Percentiles rank a stretch among this genome's conserved stretches.
Evolutionary conservation across 352 stramenopile genomes (phyloP).

Genomic region (Peronospora destructor): DNA sequence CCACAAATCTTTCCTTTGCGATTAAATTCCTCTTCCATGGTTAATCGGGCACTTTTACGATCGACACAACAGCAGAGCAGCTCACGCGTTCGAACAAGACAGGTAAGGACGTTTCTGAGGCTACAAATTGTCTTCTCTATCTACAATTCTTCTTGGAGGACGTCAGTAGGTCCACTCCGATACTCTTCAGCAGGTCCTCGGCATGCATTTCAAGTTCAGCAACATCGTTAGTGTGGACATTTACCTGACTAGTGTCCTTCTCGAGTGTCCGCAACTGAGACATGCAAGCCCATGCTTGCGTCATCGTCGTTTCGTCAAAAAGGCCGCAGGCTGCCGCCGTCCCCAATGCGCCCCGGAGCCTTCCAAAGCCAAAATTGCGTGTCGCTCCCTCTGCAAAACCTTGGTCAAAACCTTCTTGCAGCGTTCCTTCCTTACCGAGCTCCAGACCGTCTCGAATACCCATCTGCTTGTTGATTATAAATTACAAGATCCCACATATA

Average conservation of each 20-base stretch:
- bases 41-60: not conserved
- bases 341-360: constrained; percentile 44
- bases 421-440: constrained; percentile 56
- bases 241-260: constrained; percentile 11
- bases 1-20: constrained; percentile 48
- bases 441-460: constrained; percentile 67
- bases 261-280: constrained; percentile 16
- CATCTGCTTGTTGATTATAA: constrained; percentile 26
- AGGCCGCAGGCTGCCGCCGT: constrained; percentile 24
- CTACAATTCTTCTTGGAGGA: not conserved
- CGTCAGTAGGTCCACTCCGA: not conserved
- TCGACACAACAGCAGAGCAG: constrained; percentile 2
- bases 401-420: constrained; percentile 65
- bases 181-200: not conserved
- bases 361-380: constrained; percentile 36
- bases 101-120: not conserved
- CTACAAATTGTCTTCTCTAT: constrained; percentile 1
- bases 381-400: constrained; percentile 38
- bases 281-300: constrained; percentile 9
- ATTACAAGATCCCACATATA: constrained; percentile 9
- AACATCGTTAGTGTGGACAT: constrained; percentile 1
- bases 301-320: constrained; percentile 8
- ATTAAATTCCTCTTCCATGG: constrained; percentile 40
- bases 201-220: not conserved
- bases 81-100: not conserved